These are phyloP conservation scores for Eudorina sp. DNA, from an alignment of 139 green algal species.

Conservation along the genomic window DNA sequence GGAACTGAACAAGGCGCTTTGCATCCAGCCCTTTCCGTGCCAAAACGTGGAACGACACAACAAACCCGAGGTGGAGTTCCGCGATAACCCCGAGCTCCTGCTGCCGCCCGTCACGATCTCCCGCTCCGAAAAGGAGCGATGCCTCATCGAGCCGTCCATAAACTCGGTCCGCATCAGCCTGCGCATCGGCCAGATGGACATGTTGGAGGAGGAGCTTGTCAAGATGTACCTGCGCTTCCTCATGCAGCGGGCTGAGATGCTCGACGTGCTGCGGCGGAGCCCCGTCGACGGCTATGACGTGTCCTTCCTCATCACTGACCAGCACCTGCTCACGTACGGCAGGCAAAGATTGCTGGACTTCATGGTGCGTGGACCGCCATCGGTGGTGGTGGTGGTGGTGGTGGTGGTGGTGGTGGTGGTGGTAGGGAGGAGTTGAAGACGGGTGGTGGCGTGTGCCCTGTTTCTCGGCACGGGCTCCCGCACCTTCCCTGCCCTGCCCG, in stretches of 20 bases:
- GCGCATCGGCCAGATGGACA: constrained; percentile 61
- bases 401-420: too few relatives aligned
- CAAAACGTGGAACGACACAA: constrained; percentile 71
- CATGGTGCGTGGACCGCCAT: constrained; percentile 67
- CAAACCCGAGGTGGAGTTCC: constrained; percentile 74
- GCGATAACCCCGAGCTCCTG: constrained; percentile 57
- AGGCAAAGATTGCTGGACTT: constrained; percentile 73
- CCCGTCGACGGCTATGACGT: constrained; percentile 73
- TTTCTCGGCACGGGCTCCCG: too few relatives aligned
- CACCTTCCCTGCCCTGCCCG: too few relatives aligned
- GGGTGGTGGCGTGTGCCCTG: too few relatives aligned
- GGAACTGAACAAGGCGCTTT: constrained; percentile 55
- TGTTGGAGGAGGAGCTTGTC: constrained; percentile 69
- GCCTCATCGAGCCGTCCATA: constrained; percentile 76
- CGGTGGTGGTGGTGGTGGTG: too few relatives aligned
- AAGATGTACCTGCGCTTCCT: constrained; percentile 75
- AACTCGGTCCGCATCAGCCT: constrained; percentile 78
- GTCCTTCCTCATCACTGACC: constrained; percentile 77
- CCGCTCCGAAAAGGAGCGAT: constrained; percentile 62
- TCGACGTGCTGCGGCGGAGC: constrained; percentile 70
- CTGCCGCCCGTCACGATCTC: constrained; percentile 63
- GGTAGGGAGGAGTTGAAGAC: too few relatives aligned
- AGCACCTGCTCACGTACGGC: constrained; percentile 65
- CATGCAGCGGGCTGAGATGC: constrained; percentile 73
- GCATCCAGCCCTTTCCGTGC: constrained; percentile 61